Conservation (phyloP, 441 rosid genomes). For the Populus tomentosa region DNA sequence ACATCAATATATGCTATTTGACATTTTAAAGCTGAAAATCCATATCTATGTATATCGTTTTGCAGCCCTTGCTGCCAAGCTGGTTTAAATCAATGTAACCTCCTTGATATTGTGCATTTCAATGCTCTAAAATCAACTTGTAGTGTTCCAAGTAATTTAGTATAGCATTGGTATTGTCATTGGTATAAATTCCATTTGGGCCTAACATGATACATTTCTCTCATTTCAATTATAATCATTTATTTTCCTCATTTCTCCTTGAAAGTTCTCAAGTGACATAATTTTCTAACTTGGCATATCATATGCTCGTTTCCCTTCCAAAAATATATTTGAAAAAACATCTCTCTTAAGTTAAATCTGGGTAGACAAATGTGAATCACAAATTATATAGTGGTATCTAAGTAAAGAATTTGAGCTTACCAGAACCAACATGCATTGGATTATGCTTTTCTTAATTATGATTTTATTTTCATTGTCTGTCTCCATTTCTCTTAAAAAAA, state of each 20-base stretch:
- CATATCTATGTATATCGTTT: not conserved
- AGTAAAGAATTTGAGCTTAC: not conserved
- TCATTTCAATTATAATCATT: not conserved
- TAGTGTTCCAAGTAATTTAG: not conserved
- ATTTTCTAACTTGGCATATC: not conserved
- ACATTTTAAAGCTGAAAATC: constrained; percentile 15
- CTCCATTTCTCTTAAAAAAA: not conserved
- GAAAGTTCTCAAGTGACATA: not conserved
- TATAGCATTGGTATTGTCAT: not conserved
- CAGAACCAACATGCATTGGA: not conserved
- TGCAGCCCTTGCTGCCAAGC: constrained; percentile 1
- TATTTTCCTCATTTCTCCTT: not conserved
- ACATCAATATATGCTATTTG: constrained; percentile 1
- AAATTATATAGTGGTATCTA: not conserved
- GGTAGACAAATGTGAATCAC: not conserved
- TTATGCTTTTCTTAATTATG: not conserved
- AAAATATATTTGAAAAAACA: not conserved
- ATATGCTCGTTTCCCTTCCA: not conserved
- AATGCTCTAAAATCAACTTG: not conserved
- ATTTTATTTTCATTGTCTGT: not conserved
- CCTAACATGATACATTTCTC: not conserved
- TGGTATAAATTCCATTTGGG: not conserved
- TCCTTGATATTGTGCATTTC: not conserved
- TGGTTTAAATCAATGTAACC: not conserved
- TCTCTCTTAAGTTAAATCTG: not conserved